A percentile compares a stretch with the other conserved stretches of the same genome.
Conservation (phyloP, 257 asterid species). For the Ajuga chamaepitys region DNA sequence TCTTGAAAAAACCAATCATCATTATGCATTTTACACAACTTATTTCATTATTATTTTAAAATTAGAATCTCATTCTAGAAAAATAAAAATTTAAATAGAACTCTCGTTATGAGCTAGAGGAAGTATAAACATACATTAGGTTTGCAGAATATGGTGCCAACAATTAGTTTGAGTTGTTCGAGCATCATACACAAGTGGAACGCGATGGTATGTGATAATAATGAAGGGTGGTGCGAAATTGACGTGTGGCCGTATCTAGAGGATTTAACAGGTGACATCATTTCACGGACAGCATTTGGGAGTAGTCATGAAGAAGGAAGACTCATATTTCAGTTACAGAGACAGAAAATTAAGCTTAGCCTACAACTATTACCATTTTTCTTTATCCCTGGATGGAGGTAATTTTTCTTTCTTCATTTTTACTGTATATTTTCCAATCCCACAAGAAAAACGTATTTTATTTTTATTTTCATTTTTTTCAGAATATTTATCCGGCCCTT, state of each 20-base stretch:
- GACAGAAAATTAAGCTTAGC: background rate
- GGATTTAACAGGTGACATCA: constrained; percentile 15
- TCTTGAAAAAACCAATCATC: no score
- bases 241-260: constrained; percentile 23
- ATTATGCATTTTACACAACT: no score
- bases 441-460: no score
- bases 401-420: no score
- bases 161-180: constrained; percentile 8
- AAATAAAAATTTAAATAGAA: no score
- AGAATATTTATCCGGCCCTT: no score
- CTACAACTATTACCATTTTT: background rate
- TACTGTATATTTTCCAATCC: no score
- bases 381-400: constrained; percentile 34
- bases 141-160: constrained; percentile 11
- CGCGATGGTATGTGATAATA: background rate
- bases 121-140: no score
- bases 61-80: no score
- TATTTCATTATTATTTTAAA: no score
- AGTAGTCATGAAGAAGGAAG: constrained; percentile 20
- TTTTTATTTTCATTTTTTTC: no score
- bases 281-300: constrained; percentile 25
- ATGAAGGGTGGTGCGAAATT: background rate
- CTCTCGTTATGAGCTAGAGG: no score
- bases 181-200: constrained; percentile 6
- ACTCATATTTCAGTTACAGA: constrained; percentile 21